Evolutionary conservation across 345 rosid species (phyloP), one percentile per base, ranked within the genome.

Genomic region (Mercurialis annua): DNA sequence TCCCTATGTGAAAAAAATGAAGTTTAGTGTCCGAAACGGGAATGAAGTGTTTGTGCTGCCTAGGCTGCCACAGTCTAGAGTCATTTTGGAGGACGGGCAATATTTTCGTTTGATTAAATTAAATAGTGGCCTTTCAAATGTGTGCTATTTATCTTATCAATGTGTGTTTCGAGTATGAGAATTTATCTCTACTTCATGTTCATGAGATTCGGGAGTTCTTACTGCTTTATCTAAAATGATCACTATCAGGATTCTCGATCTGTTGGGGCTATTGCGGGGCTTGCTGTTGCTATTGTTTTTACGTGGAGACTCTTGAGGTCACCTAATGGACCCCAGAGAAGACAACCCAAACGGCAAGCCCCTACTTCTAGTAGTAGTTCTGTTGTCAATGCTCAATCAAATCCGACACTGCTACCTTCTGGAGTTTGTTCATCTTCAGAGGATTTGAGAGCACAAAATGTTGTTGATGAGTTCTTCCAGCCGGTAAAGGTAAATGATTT

Each of bases 181-280:
- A 49, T 18, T 20, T 21, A 1, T 2, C 30, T 21, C 16, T 6
- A 14, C 7, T 21, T 34, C 46, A 10, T 47, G 5, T 21, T 34
- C 46, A 10, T 47, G 5, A 34, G 24, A 14, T 66, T 44, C 42
- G 61, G 57, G 59, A 31, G 27, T 14, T 53, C 42, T 36, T 14
- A 52, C 31, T 6, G 16, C 51, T 24, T 38, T 12, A n/a, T n/a
- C n/a, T n/a, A n/a, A 31, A 27, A n/a, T n/a, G n/a, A n/a, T 30
- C 21, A 49, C 23, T 63, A 24, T 53, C 78, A 95, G 99, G 97
- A 92, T 83, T 80, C 94, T 29, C 73, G 90, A 60, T 92, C 99
- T 11, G 83, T 87, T 65, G 98, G 98, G 62, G 98, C 99, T 20
- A 81, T 92, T 62, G 99, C 93, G 10, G 98, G 99, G 38, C 85